Evolutionary conservation across 73 alveolate genomes (phyloP), one percentile per base, ranked within the genome.

Genomic region (Durusdinium trenchii): DNA sequence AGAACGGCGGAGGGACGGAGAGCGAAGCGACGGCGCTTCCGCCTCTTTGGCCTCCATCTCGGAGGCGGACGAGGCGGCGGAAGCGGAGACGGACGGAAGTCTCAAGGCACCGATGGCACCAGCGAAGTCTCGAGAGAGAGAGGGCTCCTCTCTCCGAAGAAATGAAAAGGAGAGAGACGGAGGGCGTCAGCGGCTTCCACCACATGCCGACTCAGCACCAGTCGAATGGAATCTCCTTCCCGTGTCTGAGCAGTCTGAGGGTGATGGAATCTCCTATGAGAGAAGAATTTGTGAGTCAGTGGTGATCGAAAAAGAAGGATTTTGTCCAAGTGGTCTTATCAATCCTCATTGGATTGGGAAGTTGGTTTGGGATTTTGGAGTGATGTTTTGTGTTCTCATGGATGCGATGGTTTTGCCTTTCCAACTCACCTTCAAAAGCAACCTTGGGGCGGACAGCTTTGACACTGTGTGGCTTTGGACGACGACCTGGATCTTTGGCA

Each of bases 351-450:
- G 98, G 98, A 30, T 75, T n/a, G 98, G 98, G 50, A 69, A 75
- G 61, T 64, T 92, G 57, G 43, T 64, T 43, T 92, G 98, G 98
- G 98, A 92, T 46, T 92, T 92, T 69, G 67, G 86, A 38, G 98
- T 92, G 28, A 92, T 92, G 91, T 75, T 92, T 40, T 54, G 69
- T 46, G 98, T 92, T 45, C 91, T 92, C 40, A 75, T 73, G 98
- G 98, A 92, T 75, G 98, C 98, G 35, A 92, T 92, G 61, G 86
- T 92, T 81, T 64, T 92, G 36, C 98, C 98, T 38, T 92, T 92
- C 79, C 98, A 92, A 79, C 91, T 92, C 32, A 75, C 98, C 46
- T 92, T 73, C 91, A 92, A 92, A 47, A 81, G 83, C 86, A 75
- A 69, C 43, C 45, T 32, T 47, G 43, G 43, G 35, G 50, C 47